phyloP scores from a whole-genome alignment of 768 basidiomycete genomes.

The Mycena haematopus region DNA sequence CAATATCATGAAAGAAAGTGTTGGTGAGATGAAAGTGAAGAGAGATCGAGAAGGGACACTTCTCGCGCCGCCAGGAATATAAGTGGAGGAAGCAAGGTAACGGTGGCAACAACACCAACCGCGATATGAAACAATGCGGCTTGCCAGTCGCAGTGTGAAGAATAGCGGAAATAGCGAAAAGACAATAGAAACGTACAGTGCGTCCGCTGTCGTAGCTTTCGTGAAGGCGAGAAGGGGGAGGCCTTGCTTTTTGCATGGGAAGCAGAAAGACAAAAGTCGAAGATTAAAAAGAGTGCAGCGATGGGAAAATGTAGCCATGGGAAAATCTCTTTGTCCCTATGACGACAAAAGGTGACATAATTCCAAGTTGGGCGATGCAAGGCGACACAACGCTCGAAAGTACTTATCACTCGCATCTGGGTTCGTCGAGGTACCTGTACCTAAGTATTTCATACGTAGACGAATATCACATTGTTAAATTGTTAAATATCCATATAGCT shows the following conservation, averaged over 20 bases:
- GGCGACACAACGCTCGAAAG: too few relatives aligned
- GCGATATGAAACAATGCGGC: constrained; percentile 9
- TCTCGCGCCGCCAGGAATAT: not conserved
- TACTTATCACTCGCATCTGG: too few relatives aligned
- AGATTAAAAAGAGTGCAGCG: not conserved
- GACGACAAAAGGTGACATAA: constrained; percentile 22
- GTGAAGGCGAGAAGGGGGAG: constrained; percentile 16
- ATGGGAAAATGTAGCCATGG: not conserved
- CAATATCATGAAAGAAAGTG: constrained; percentile 20
- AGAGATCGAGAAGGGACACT: constrained; percentile 8
- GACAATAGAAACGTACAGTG: constrained; percentile 12
- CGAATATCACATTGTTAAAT: too few relatives aligned
- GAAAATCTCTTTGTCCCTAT: constrained; percentile 15
- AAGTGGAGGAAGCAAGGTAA: constrained; percentile 16
- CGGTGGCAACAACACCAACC: constrained; percentile 23
- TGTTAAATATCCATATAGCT: too few relatives aligned
- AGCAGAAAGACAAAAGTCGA: not conserved
- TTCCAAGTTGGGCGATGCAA: not conserved
- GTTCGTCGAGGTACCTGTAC: too few relatives aligned
- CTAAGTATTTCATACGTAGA: too few relatives aligned
- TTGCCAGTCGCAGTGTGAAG: not conserved
- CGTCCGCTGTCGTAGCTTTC: constrained; percentile 26
- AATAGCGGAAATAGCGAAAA: not conserved
- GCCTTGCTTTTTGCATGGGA: constrained; percentile 17
- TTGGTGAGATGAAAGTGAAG: constrained; percentile 5